Evolutionary conservation across 768 basidiomycete species (phyloP).

Genomic region (Cystoderma amianthinum): DNA sequence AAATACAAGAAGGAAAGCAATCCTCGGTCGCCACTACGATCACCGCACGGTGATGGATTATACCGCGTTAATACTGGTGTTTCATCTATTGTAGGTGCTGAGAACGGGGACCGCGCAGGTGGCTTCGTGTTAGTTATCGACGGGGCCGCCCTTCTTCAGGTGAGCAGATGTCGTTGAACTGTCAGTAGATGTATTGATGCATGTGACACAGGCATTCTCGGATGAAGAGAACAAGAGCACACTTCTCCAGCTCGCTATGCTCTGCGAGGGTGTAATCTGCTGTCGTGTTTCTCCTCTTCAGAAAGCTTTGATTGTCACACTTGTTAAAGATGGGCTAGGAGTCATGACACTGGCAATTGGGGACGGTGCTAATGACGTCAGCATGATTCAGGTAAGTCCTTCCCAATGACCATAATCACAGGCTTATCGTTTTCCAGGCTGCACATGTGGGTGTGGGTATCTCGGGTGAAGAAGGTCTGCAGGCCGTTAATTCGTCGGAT

Average conservation of each 20-base stretch:
- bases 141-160: conserved; percentile 41
- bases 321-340: conserved; percentile 89
- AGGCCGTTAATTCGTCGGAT: conserved; percentile 96
- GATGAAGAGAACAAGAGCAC: conserved; percentile 69
- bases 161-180: conserved; percentile 7
- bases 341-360: conserved; percentile 97
- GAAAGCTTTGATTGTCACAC: conserved; percentile 90
- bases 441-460: conserved; percentile 97
- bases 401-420: not conserved
- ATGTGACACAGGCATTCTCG: conserved; percentile 46
- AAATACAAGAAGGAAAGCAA: too few relatives aligned
- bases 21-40: too few relatives aligned
- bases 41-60: too few relatives aligned
- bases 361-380: conserved; percentile 98
- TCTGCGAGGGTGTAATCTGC: conserved; percentile 94
- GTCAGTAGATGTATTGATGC: not conserved
- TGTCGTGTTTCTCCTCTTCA: conserved; percentile 97
- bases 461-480: conserved; percentile 92
- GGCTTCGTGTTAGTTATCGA: conserved; percentile 91
- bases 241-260: conserved; percentile 74
- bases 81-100: conserved; percentile 68
- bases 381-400: conserved; percentile 84
- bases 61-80: conserved; percentile 62
- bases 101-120: conserved; percentile 79
- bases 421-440: conserved; percentile 34